These are phyloP conservation scores for Rhododendron williamsianum DNA, from an alignment of 148 eudicot species.

Conservation along the genomic window DNA sequence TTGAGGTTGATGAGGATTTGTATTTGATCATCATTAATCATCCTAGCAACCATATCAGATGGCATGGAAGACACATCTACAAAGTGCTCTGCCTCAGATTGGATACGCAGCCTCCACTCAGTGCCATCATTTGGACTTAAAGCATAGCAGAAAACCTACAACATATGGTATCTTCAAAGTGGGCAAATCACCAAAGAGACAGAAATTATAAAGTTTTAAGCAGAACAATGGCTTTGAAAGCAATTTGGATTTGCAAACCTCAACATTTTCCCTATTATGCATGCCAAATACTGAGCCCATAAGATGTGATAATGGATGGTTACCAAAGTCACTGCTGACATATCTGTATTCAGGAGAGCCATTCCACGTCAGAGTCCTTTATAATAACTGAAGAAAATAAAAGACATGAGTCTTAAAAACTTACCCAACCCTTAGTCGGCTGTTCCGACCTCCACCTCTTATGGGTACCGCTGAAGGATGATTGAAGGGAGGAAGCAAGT, in stretches of 20 bases:
- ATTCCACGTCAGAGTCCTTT: background rate
- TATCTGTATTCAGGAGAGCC: constrained; percentile 46
- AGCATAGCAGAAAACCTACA: constrained; percentile 93
- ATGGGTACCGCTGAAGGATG: constrained; percentile 66
- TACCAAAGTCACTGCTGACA: constrained; percentile 99
- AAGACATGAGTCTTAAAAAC: constrained; percentile 8
- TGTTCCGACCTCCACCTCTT: constrained; percentile 57
- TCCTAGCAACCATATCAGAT: constrained; percentile 77
- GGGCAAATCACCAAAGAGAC: background rate
- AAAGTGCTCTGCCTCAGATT: constrained; percentile 87
- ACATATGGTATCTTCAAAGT: background rate
- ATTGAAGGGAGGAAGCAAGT: constrained; percentile 68
- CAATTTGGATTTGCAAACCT: constrained; percentile 39
- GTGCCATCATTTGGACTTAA: constrained; percentile 91
- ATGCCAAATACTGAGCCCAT: constrained; percentile 99
- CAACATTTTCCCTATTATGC: constrained; percentile 76
- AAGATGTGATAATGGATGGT: constrained; percentile 93
- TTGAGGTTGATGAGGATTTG: constrained; percentile 89
- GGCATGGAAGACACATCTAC: constrained; percentile 83
- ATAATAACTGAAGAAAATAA: background rate
- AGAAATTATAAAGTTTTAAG: background rate
- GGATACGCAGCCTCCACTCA: constrained; percentile 87
- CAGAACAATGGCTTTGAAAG: background rate
- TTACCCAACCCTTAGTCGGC: constrained; percentile 86
- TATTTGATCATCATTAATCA: constrained; percentile 81